Percentiles rank a stretch among this genome's conserved stretches.
These are phyloP conservation scores for Colletotrichum sp. DNA, from an alignment of 2,329 filamentous ascomycete species.

Conservation along the genomic window DNA sequence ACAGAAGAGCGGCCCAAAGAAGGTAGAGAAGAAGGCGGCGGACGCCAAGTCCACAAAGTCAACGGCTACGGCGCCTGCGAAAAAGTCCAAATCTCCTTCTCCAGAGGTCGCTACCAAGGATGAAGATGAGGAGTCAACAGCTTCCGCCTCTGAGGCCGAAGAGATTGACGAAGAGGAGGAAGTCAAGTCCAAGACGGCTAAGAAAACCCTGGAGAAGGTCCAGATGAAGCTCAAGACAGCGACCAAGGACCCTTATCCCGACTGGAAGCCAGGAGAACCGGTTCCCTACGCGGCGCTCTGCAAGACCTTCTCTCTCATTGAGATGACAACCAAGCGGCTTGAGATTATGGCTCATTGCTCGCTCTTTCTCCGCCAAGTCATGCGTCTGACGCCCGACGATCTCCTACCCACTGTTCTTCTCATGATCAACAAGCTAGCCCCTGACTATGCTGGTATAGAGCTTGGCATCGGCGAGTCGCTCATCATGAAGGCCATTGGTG, in stretches of 20 bases:
- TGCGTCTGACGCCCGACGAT: conserved; percentile 87
- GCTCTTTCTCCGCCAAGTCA: conserved; percentile 90
- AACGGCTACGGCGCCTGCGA: conserved; percentile 10
- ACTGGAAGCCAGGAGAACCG: conserved; percentile 88
- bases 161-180: conserved; percentile 58
- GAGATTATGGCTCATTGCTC: conserved; percentile 90
- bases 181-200: conserved; percentile 72
- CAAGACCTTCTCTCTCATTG: conserved; percentile 91
- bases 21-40: conserved; percentile 3
- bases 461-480: conserved; percentile 97
- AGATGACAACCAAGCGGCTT: conserved; percentile 91
- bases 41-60: conserved; percentile 26
- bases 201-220: conserved; percentile 80
- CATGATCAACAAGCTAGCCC: conserved; percentile 98
- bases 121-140: conserved; percentile 29
- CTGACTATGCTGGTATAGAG: conserved; percentile 95
- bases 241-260: conserved; percentile 84
- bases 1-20: conserved; percentile 1
- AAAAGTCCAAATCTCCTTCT: neutral
- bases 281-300: conserved; percentile 96
- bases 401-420: conserved; percentile 87
- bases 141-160: conserved; percentile 54
- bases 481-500: conserved; percentile 98
- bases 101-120: conserved; percentile 31
- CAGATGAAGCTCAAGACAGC: conserved; percentile 75